Evolutionary conservation across 2,329 filamentous ascomycete genomes (phyloP).

Genomic region (Bipolaris oryzae): DNA sequence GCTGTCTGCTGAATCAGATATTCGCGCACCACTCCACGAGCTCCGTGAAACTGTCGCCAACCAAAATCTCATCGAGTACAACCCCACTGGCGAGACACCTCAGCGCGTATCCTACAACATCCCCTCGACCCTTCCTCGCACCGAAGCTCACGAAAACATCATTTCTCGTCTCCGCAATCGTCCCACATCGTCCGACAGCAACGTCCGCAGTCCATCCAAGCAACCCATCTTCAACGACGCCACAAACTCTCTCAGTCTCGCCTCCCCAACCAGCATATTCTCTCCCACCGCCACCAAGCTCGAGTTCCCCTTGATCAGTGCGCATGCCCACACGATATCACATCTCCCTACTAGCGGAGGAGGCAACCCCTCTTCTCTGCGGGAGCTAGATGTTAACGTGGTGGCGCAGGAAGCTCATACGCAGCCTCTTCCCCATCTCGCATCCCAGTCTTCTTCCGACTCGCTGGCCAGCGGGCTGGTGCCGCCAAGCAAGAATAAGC

Average conservation of each 20-base stretch:
- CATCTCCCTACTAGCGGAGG: slow-evolving; percentile 33
- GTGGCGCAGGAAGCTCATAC: slow-evolving; percentile 44
- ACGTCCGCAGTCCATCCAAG: slow-evolving; percentile 54
- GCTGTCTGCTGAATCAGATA: slow-evolving; percentile 59
- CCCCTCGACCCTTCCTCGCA: slow-evolving; percentile 77
- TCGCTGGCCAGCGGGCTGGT: slow-evolving; percentile 30
- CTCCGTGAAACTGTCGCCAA: slow-evolving; percentile 72
- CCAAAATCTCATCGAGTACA: slow-evolving; percentile 76
- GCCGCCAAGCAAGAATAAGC: slow-evolving; percentile 55
- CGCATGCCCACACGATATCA: slow-evolving; percentile 26
- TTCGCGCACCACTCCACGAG: slow-evolving; percentile 72
- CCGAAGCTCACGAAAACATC: slow-evolving; percentile 65
- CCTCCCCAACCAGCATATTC: slow-evolving; percentile 39
- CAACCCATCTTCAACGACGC: slow-evolving; percentile 60
- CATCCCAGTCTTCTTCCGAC: slow-evolving; percentile 39
- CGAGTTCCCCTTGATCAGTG: slow-evolving; percentile 35
- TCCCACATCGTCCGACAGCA: slow-evolving; percentile 36
- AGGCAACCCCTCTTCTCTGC: slow-evolving; percentile 39
- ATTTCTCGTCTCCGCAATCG: slow-evolving; percentile 55
- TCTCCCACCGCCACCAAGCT: slow-evolving; percentile 28
- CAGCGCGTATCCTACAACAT: slow-evolving; percentile 82
- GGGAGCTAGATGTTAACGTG: slow-evolving; percentile 58
- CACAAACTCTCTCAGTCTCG: slow-evolving; percentile 45
- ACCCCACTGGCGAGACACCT: slow-evolving; percentile 84
- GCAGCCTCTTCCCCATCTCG: slow-evolving; percentile 38